Evolutionary conservation across 2,329 filamentous ascomycete species (phyloP), one percentile per base, ranked within the genome.

Genomic region (Fusarium paranaense): DNA sequence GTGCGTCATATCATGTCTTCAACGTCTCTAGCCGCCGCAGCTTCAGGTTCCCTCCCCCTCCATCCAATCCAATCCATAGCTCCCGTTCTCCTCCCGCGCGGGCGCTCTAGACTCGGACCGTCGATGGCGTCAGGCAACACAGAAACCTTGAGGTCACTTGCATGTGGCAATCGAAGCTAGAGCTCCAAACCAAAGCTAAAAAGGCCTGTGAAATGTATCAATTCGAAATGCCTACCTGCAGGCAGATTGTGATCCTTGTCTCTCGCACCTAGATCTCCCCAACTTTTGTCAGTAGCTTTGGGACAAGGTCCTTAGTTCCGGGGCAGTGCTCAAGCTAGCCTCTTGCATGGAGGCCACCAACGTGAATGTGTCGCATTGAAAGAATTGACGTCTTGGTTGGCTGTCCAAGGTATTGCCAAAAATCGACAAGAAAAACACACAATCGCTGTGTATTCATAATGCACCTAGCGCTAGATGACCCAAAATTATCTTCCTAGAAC

Each of bases 91-190:
- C 30, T 32, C 30, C 30, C 30, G 30, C 69, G 66, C 42, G 22
- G 45, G 45, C 45, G 22, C 47, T 33, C 66, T 69, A 66, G 25
- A 57, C 56, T 61, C 14, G 11, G 30, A 11, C 30, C 27, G 47
- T 59, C 42, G 30, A 66, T 56, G 27, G 64, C 37, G 64, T 57
- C 37, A 63, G 45, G 52, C 27, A 70, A 25, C 58, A 66, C 58
- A 66, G 30, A 66, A 38, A 13, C 9, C 11, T 18, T 11, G 35
- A 25, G 30, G 13, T 59, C n/a, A 42, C 56, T 30, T n/a, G 47
- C 33, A n/a, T 20, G 27, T 52, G 47, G 47, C 27, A 52, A 32
- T 30, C 22, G 25, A 42, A 33, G 22, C 25, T 42, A 45, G 37
- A 64, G 20, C 35, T 52, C 52, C 16, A 25, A 20, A 32, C 9